Percentiles rank a stretch among this genome's conserved stretches.
phyloP scores from a whole-genome alignment of 2,329 filamentous ascomycete genomes.

The Venturia oleaginea region DNA sequence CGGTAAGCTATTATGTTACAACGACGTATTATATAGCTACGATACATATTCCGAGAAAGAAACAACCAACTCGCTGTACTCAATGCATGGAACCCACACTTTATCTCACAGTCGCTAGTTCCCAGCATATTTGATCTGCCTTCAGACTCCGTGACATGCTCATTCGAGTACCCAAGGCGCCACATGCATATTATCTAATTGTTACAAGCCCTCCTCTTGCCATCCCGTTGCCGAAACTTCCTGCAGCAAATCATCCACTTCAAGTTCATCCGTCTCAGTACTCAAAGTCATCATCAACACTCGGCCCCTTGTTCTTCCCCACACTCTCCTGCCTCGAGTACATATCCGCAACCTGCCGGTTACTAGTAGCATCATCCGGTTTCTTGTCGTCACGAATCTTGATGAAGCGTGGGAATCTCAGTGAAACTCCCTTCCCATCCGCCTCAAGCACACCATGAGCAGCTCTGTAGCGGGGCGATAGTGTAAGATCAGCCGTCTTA shows the following conservation, averaged over 20 bases:
- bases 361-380: conserved; percentile 77
- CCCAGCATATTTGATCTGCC: too few relatives aligned
- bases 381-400: conserved; percentile 92
- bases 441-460: conserved; percentile 65
- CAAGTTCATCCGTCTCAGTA: conserved; percentile 49
- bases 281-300: conserved; percentile 95
- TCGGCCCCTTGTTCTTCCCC: conserved; percentile 71
- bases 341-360: conserved; percentile 87
- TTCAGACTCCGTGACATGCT: too few relatives aligned
- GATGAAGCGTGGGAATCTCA: conserved; percentile 90
- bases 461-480: conserved; percentile 90
- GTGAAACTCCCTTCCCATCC: conserved; percentile 64
- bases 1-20: too few relatives aligned
- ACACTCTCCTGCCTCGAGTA: conserved; percentile 92
- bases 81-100: too few relatives aligned
- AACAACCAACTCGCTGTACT: too few relatives aligned
- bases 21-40: too few relatives aligned
- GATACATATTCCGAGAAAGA: too few relatives aligned
- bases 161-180: too few relatives aligned
- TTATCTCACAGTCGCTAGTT: too few relatives aligned
- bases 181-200: too few relatives aligned
- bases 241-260: background rate
- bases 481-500: conserved; percentile 87
- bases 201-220: too few relatives aligned
- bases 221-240: background rate